A percentile compares a stretch with the other conserved stretches of the same genome.
These are phyloP conservation scores for Debaryomyces udenii DNA, from an alignment of 1,139 yeast species.

Conservation along the genomic window DNA sequence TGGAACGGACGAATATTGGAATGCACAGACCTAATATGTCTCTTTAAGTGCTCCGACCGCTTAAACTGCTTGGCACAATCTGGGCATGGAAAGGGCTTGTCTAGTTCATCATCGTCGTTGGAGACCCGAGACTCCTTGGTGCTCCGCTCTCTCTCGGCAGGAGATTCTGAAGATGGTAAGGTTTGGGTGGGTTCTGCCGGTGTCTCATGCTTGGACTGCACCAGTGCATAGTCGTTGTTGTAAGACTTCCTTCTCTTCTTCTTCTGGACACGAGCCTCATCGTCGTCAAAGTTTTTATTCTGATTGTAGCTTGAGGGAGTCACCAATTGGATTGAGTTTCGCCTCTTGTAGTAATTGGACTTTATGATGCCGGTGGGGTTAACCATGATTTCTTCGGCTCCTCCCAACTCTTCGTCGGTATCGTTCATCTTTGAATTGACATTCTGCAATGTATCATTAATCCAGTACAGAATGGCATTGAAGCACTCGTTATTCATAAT, in stretches of 20 bases:
- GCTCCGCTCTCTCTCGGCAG: slow-evolving; percentile 1
- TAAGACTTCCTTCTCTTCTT: slow-evolving; percentile 21
- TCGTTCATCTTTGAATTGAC: slow-evolving; percentile 13
- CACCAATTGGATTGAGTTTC: slow-evolving; percentile 28
- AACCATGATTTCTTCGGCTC: slow-evolving; percentile 23
- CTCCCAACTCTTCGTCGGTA: slow-evolving; percentile 15
- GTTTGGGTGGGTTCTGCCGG: not conserved
- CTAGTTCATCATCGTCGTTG: slow-evolving; percentile 22
- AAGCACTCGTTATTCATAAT: slow-evolving; percentile 47
- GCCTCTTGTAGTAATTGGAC: slow-evolving; percentile 20
- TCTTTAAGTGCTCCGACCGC: slow-evolving; percentile 51
- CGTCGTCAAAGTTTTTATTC: slow-evolving; percentile 1
- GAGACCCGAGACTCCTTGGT: not conserved
- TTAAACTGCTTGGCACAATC: slow-evolving; percentile 51
- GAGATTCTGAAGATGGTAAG: not conserved
- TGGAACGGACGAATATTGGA: slow-evolving; percentile 52
- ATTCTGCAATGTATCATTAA: slow-evolving; percentile 27
- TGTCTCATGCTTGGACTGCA: slow-evolving; percentile 1
- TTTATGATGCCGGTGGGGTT: slow-evolving; percentile 32
- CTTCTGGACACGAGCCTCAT: slow-evolving; percentile 13
- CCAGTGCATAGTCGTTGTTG: slow-evolving; percentile 10
- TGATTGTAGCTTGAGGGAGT: slow-evolving; percentile 13
- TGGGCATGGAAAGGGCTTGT: slow-evolving; percentile 48
- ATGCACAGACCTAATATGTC: slow-evolving; percentile 53
- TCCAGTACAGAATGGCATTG: slow-evolving; percentile 43